These are phyloP conservation scores for Calonectria multiphialidica DNA, from an alignment of 2,329 filamentous ascomycete genomes.

Conservation along the genomic window DNA sequence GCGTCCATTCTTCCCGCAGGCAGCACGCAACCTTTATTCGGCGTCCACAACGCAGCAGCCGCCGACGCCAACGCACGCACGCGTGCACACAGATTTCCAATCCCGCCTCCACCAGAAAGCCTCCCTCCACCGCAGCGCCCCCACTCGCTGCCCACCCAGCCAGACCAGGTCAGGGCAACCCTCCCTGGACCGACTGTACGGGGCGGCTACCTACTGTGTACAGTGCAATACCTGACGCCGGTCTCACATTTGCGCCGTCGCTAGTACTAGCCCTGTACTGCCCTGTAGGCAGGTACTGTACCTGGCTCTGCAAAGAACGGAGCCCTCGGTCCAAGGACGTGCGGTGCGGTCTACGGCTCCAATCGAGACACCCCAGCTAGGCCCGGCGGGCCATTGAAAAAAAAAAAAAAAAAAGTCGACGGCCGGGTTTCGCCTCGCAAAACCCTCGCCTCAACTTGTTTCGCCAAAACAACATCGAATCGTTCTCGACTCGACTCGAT, in stretches of 20 bases:
- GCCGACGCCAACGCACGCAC: slow-evolving; percentile 26
- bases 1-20: not conserved
- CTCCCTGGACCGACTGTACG: slow-evolving; percentile 2
- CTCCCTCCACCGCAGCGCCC: slow-evolving; percentile 6
- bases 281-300: slow-evolving; percentile 14
- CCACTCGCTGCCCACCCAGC: slow-evolving; percentile 23
- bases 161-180: slow-evolving; percentile 1
- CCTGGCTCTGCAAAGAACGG: slow-evolving; percentile 8
- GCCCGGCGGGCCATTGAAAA: slow-evolving; percentile 38
- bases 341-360: slow-evolving; percentile 27
- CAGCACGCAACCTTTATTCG: slow-evolving; percentile 14
- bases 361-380: slow-evolving; percentile 28
- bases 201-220: not conserved
- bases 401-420: slow-evolving; percentile 32
- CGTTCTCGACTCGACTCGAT: slow-evolving; percentile 28
- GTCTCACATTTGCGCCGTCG: not conserved
- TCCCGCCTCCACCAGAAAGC: slow-evolving; percentile 31
- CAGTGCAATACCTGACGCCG: slow-evolving; percentile 3
- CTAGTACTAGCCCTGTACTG: slow-evolving; percentile 9
- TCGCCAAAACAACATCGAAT: slow-evolving; percentile 31
- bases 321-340: slow-evolving; percentile 24
- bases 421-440: slow-evolving; percentile 35
- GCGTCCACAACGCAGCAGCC: slow-evolving; percentile 16
- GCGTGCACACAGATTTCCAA: slow-evolving; percentile 40
- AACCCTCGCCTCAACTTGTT: slow-evolving; percentile 27